These are phyloP conservation scores for Blastocladiella emersonii DNA, from an alignment of 371 early-diverging fungal genomes.

Conservation along the genomic window DNA sequence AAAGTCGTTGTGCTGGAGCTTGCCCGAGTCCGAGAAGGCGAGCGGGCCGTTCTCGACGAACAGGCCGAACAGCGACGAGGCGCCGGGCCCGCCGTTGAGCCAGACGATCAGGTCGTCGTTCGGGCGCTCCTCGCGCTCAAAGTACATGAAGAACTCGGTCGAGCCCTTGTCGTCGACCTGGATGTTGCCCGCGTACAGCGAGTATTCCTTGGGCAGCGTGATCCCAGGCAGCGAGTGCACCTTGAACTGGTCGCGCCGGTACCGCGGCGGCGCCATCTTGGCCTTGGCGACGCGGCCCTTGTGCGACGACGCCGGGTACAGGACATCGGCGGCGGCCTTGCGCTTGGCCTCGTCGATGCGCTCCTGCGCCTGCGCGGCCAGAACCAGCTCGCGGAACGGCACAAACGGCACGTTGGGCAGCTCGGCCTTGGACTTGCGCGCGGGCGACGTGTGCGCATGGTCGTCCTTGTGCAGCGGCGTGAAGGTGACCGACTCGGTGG, in stretches of 20 bases:
- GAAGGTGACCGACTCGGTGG: too few relatives aligned
- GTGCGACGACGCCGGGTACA: too few relatives aligned
- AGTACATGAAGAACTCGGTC: constrained; percentile 7
- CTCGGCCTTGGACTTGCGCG: too few relatives aligned
- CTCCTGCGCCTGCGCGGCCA: too few relatives aligned
- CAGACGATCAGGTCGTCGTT: not conserved
- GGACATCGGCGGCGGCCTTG: too few relatives aligned
- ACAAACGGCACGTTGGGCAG: not conserved
- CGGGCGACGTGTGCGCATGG: too few relatives aligned
- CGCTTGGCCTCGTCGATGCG: too few relatives aligned
- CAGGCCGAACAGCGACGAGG: not conserved
- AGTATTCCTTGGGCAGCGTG: not conserved
- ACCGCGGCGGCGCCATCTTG: too few relatives aligned
- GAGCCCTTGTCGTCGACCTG: not conserved
- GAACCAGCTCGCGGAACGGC: not conserved
- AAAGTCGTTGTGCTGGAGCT: not conserved
- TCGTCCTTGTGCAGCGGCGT: too few relatives aligned
- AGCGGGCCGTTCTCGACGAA: constrained; percentile 4
- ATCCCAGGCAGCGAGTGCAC: not conserved
- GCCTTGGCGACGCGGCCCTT: too few relatives aligned
- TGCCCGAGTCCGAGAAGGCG: not conserved
- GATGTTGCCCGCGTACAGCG: not conserved
- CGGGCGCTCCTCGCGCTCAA: not conserved
- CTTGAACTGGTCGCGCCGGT: not conserved
- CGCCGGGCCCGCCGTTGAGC: constrained; percentile 4